Evolutionary conservation across 768 basidiomycete genomes (phyloP).

Genomic region (Trametes elegans): DNA sequence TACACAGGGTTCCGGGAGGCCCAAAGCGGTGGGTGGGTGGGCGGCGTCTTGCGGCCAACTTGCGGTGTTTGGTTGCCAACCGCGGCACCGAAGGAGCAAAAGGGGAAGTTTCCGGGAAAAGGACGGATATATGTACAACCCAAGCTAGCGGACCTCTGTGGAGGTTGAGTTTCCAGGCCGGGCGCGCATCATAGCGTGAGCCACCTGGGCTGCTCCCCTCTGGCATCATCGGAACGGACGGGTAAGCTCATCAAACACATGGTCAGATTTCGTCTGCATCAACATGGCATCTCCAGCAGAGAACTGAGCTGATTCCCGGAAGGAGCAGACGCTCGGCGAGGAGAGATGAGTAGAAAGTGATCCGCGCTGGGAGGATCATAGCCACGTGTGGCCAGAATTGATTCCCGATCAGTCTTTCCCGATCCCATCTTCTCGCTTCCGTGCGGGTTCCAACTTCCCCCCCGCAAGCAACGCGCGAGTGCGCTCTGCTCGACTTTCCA

Average conservation of each 20-base stretch:
- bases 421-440: constrained; percentile 1
- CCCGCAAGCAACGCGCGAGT: no score
- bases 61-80: constrained; percentile 2
- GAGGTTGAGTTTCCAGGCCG: background rate
- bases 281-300: no score
- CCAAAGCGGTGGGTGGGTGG: no score
- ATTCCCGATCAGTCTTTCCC: background rate
- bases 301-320: no score
- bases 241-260: background rate
- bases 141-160: background rate
- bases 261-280: no score
- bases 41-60: no score
- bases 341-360: background rate
- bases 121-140: background rate
- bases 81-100: background rate
- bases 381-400: background rate
- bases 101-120: background rate
- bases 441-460: background rate
- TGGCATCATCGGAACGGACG: no score
- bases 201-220: background rate
- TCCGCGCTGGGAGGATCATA: background rate
- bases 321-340: no score
- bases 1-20: background rate
- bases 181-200: background rate
- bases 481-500: no score